A percentile compares a stretch with the other conserved stretches of the same genome.
These are phyloP conservation scores for Rhizoclosmatium sp. DNA, from an alignment of 192 early-diverging fungal species.

Conservation along the genomic window DNA sequence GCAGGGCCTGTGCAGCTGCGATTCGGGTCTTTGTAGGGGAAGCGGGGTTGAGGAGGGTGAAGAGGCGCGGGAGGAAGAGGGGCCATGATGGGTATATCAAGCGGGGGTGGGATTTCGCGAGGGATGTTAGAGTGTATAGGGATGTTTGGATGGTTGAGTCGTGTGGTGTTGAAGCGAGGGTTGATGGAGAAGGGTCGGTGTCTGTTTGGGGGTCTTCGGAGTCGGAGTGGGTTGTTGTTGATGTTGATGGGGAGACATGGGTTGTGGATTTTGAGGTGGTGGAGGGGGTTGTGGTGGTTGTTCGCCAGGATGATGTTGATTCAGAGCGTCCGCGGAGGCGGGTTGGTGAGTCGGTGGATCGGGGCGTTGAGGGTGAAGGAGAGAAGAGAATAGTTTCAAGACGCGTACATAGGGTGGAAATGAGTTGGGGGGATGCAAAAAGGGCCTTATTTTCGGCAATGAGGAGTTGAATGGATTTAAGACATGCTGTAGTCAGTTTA, in stretches of 20 bases:
- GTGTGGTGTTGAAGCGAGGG: no score
- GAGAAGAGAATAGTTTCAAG: constrained; percentile 14
- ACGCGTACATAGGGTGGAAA: not conserved
- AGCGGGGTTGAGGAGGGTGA: not conserved
- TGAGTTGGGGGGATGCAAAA: constrained; percentile 13
- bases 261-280: no score
- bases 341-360: not conserved
- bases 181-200: no score
- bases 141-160: no score
- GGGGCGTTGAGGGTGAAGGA: not conserved
- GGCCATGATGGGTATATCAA: constrained; percentile 49
- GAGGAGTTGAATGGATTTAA: constrained; percentile 43
- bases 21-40: constrained; percentile 34
- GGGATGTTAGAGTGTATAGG: no score
- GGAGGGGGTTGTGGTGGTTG: no score
- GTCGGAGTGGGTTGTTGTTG: no score
- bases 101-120: constrained; percentile 15
- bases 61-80: constrained; percentile 44
- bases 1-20: constrained; percentile 41
- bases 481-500: constrained; percentile 29
- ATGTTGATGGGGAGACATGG: no score
- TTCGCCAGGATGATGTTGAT: no score
- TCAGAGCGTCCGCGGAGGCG: no score
- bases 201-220: no score
- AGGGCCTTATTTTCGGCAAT: constrained; percentile 47